phyloP scores from a whole-genome alignment of 2,329 filamentous ascomycete genomes.

The Fusarium sp. region DNA sequence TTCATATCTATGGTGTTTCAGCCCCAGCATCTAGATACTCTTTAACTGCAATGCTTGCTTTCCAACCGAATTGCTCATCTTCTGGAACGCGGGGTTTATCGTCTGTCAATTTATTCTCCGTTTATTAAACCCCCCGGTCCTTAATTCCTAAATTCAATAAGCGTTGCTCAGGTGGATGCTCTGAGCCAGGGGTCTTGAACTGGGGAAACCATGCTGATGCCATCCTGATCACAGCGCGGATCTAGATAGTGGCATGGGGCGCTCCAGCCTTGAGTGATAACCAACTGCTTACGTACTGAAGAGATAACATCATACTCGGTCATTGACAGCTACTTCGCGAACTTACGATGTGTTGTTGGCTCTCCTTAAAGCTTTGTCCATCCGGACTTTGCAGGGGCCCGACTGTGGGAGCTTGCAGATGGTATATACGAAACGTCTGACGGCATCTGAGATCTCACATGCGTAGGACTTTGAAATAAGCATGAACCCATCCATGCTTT shows the following conservation, averaged over 20 bases:
- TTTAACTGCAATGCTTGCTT: background rate
- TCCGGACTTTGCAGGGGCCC: background rate
- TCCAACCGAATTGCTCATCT: background rate
- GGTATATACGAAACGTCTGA: background rate
- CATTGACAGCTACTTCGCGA: background rate
- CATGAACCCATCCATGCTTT: background rate
- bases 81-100: constrained; percentile 28
- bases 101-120: constrained; percentile 1
- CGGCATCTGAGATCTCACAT: background rate
- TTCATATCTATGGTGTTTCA: background rate
- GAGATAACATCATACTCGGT: background rate
- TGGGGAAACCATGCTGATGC: constrained; percentile 36
- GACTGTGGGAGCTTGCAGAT: background rate
- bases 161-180: constrained; percentile 20
- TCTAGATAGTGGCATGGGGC: constrained; percentile 1
- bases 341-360: background rate
- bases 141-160: constrained; percentile 4
- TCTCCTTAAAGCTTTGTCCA: background rate
- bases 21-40: background rate
- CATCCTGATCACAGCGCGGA: constrained; percentile 21
- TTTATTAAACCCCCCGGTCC: background rate
- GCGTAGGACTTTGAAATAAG: background rate
- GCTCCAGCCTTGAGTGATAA: background rate
- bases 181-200: constrained; percentile 21
- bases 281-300: background rate